A percentile compares a stretch with the other conserved stretches of the same genome.
Conservation (phyloP, 2,329 filamentous ascomycete genomes). For the Dryadomyces quercivorus region DNA sequence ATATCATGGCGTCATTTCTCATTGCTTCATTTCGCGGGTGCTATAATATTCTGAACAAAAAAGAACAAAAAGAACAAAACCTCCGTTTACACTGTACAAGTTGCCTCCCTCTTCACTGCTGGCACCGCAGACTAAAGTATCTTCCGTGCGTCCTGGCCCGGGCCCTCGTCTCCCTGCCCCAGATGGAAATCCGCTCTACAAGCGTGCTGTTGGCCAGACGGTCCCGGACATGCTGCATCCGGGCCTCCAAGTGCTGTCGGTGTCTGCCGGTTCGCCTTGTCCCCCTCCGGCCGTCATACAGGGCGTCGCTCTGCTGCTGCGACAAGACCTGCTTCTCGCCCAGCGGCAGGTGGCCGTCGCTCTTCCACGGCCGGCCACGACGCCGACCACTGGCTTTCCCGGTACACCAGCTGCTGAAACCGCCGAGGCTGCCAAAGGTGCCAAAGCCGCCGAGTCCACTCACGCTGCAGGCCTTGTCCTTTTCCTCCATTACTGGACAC, state of each 20-base stretch:
- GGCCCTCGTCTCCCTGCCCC: neutral
- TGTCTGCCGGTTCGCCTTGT: neutral
- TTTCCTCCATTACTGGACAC: too few species aligned
- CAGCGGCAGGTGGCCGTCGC: neutral
- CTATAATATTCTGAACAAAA: neutral
- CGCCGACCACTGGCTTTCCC: neutral
- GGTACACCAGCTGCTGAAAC: neutral
- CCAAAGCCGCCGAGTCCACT: too few species aligned
- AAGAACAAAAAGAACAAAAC: too few species aligned
- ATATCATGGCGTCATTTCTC: neutral
- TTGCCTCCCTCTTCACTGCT: neutral
- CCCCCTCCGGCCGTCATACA: neutral
- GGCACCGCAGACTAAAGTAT: neutral
- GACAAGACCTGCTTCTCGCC: too few species aligned
- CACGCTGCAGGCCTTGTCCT: too few species aligned
- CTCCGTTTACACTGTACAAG: too few species aligned
- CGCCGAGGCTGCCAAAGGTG: neutral
- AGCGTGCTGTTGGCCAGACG: neutral
- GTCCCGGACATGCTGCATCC: neutral
- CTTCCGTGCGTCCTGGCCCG: neutral
- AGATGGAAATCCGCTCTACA: neutral
- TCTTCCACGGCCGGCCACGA: neutral
- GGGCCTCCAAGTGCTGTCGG: neutral
- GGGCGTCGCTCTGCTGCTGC: too few species aligned
- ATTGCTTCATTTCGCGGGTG: neutral